Evolutionary conservation across 352 stramenopile genomes (phyloP).

Genomic region (Pythium rhizo-oryzae): DNA sequence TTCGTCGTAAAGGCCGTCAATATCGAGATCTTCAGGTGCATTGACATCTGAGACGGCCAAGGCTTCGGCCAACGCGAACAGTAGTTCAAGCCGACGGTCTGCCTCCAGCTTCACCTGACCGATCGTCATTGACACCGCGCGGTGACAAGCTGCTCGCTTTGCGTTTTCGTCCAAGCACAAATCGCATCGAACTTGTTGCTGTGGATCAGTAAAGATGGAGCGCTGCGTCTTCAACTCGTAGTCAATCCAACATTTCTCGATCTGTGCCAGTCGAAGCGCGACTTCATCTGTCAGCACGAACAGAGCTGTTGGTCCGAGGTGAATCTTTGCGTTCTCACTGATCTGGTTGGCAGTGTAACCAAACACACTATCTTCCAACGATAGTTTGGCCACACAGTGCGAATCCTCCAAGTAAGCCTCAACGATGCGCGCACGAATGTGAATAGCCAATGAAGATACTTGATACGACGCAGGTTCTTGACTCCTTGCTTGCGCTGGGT

Average conservation of each 20-base stretch:
- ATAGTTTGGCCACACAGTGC: constrained; percentile 86
- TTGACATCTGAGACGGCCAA: constrained; percentile 48
- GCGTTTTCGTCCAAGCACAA: constrained; percentile 67
- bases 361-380: constrained; percentile 78
- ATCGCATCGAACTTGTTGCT: constrained; percentile 43
- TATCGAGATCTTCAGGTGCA: constrained; percentile 11
- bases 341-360: constrained; percentile 62
- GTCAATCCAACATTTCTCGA: constrained; percentile 77
- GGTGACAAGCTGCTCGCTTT: constrained; percentile 60
- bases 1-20: constrained; percentile 29
- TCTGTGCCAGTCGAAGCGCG: constrained; percentile 81
- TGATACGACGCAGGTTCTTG: constrained; percentile 49
- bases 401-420: constrained; percentile 88
- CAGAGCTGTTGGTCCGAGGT: constrained; percentile 75
- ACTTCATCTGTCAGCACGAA: constrained; percentile 88
- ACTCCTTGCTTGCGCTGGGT: constrained; percentile 1
- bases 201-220: constrained; percentile 32
- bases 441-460: constrained; percentile 65
- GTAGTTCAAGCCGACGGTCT: constrained; percentile 74
- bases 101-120: constrained; percentile 88
- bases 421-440: constrained; percentile 79
- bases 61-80: constrained; percentile 82
- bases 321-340: constrained; percentile 68
- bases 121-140: constrained; percentile 62
- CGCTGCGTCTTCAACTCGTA: constrained; percentile 73